phyloP scores from a whole-genome alignment of 352 stramenopile genomes.

The Phytophthora pinifolia region DNA sequence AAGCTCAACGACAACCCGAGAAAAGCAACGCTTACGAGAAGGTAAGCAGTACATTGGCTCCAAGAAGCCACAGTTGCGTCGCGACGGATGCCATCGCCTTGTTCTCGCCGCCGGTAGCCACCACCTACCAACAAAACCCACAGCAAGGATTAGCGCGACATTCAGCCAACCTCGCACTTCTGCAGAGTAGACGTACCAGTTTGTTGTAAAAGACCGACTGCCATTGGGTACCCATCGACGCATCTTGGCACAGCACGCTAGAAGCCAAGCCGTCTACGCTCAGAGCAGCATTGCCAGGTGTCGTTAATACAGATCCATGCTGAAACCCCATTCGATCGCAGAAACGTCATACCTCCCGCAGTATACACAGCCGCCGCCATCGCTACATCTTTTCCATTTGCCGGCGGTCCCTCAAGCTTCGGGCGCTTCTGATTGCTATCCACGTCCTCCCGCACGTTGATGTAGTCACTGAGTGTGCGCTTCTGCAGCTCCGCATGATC shows the following conservation, averaged over 20 bases:
- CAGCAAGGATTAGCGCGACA: constrained; percentile 2
- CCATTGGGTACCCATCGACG: constrained; percentile 28
- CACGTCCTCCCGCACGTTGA: constrained; percentile 19
- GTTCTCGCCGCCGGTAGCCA: constrained; percentile 62
- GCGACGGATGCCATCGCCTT: constrained; percentile 45
- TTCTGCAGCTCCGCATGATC: constrained; percentile 28
- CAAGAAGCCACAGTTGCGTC: constrained; percentile 66
- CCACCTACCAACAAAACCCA: constrained; percentile 34
- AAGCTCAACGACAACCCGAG: background rate
- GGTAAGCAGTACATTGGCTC: constrained; percentile 62
- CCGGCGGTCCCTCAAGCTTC: constrained; percentile 11
- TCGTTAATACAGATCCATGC: background rate
- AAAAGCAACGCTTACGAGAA: constrained; percentile 48
- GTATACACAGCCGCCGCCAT: constrained; percentile 24
- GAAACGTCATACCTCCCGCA: constrained; percentile 18
- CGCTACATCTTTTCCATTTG: constrained; percentile 8
- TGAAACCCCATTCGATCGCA: constrained; percentile 16
- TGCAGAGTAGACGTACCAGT: constrained; percentile 38
- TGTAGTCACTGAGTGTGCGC: constrained; percentile 33
- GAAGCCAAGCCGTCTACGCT: constrained; percentile 16
- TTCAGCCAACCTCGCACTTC: background rate
- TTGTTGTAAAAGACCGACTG: constrained; percentile 50
- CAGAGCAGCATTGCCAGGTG: constrained; percentile 6
- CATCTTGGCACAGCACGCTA: constrained; percentile 30
- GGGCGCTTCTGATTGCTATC: constrained; percentile 30